Evolutionary conservation across 2,329 filamentous ascomycete genomes (phyloP), one percentile per base, ranked within the genome.

Genomic region (Aspergillus ochraceus): DNA sequence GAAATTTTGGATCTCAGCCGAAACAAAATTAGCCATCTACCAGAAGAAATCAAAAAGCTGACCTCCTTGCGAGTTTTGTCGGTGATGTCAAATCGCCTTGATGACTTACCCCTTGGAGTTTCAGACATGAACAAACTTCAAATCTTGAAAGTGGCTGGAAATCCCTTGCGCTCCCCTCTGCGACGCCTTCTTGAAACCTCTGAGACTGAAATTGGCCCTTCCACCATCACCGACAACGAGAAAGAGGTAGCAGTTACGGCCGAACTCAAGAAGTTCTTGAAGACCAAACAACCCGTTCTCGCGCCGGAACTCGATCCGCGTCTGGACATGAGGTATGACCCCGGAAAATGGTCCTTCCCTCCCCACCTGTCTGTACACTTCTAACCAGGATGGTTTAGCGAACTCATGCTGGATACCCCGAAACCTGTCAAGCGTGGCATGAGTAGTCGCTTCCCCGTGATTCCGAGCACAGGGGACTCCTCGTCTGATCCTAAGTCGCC

Each of bases 1-100:
- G 93, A 98, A 77, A 97, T 97, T 60, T 85, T 98, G 62, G 94
- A 98, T 77, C 84, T 98, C 57, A 93, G 92, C 73, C 87, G 91
- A 68, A 98, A 98, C 74, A 91, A 90, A 74, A 87, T 98, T 62
- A 86, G 85, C 52, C 80, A 85, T 10, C 83, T 98, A 2, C 92
- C 94, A 0, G 86, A 88, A 51, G 90, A 93, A 56, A 90, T 97
- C 62, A 86, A 85, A 61, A 91, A 88, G 70, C 81, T 98, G 69
- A 88, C 88, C 5, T 96, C 91, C 1, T 80, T 98, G 64, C 96
- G 96, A 71, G 93, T 97, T 17, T 82, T 98, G 57, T 93, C 92
- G 2, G 85, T 97, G 39, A 90, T 91, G 66, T 91, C 90, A 71
- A 97, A 97, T 74, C 86, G 89, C 60, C 91, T 98, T 67, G 88